phyloP scores from a whole-genome alignment of 2,329 filamentous ascomycete species.

The Chaetothyriales sp. region DNA sequence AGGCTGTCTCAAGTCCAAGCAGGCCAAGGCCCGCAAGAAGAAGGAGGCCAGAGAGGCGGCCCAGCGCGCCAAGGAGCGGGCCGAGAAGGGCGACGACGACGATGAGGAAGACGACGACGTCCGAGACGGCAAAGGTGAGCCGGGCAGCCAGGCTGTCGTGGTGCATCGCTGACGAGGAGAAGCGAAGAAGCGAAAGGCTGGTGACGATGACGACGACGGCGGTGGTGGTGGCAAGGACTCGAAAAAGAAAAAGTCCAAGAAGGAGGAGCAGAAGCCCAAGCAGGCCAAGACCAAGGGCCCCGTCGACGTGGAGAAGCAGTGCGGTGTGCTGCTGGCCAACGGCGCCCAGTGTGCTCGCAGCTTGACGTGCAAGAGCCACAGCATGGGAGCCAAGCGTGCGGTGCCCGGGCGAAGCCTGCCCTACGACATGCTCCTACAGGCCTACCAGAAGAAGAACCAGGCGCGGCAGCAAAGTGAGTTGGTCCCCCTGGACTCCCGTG shows the following conservation, averaged over 20 bases:
- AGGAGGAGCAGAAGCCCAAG: conserved; percentile 78
- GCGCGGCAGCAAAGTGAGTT: conserved; percentile 86
- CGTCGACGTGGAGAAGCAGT: conserved; percentile 88
- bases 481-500: neutral
- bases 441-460: conserved; percentile 95
- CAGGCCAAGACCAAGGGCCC: conserved; percentile 76
- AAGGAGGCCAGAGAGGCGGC: conserved; percentile 60
- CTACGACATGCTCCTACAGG: conserved; percentile 80
- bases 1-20: conserved; percentile 72
- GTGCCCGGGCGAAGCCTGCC: conserved; percentile 77
- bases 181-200: conserved; percentile 20
- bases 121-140: conserved; percentile 40
- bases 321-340: conserved; percentile 73
- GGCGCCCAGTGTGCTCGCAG: conserved; percentile 78
- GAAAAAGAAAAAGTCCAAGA: conserved; percentile 93
- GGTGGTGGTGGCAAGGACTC: conserved; percentile 45
- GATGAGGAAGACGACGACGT: conserved; percentile 29
- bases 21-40: conserved; percentile 63
- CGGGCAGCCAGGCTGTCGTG: conserved; percentile 7
- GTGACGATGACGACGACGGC: conserved; percentile 32
- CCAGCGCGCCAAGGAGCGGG: conserved; percentile 44
- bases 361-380: conserved; percentile 84
- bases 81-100: conserved; percentile 32
- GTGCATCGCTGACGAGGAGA: conserved; percentile 13
- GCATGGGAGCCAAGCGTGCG: conserved; percentile 85